Conservation (phyloP, 306 rosid species). For the Cucurbita moschata region DNA sequence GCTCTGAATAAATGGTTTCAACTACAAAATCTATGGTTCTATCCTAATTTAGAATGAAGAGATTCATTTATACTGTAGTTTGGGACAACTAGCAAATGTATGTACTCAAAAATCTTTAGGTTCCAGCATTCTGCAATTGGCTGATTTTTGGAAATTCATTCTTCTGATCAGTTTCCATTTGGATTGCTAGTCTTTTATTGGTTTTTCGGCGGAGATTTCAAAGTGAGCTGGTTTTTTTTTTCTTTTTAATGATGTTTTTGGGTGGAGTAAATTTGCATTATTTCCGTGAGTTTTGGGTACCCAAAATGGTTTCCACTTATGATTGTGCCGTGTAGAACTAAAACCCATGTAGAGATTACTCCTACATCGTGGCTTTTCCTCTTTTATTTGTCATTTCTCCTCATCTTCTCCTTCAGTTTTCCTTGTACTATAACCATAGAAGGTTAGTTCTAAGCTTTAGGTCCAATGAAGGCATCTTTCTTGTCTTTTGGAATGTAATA, state of each 20-base stretch:
- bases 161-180: neutral
- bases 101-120: neutral
- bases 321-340: too few species aligned
- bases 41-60: neutral
- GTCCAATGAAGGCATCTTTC: neutral
- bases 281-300: neutral
- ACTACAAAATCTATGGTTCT: neutral
- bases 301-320: neutral
- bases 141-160: neutral
- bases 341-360: too few species aligned
- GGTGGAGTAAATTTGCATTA: neutral
- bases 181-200: neutral
- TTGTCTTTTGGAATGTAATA: neutral
- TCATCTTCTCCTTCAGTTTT: neutral
- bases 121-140: neutral
- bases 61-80: neutral
- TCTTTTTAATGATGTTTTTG: too few species aligned
- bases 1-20: neutral
- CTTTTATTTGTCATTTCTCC: neutral
- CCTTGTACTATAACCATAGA: neutral
- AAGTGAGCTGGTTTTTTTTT: neutral
- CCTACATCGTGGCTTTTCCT: too few species aligned
- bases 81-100: neutral
- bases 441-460: neutral
- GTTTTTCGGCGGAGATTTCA: neutral